Evolutionary conservation across 148 eudicot genomes (phyloP), one percentile per base, ranked within the genome.

Genomic region (Pharnaceum exiguum): DNA sequence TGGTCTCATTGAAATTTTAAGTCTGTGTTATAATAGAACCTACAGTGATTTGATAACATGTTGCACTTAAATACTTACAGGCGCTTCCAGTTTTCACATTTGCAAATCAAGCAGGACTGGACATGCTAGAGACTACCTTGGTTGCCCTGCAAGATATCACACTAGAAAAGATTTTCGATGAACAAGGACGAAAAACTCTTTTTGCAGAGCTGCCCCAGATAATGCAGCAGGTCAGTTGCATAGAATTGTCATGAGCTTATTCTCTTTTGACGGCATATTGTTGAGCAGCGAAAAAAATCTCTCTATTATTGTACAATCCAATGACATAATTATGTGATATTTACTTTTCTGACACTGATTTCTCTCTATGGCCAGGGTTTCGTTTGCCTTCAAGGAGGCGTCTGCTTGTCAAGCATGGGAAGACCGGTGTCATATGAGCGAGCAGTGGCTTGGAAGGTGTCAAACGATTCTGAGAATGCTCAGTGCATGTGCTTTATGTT

Each of bases 391-490:
- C 84, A 71, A 74, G 82, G 86, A 27, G 95, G 95, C 13, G 72
- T 86, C 5, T 82, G 89, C 71, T 47, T 78, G 77, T 85, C 93
- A n/a, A 80, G 84, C 66, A 86, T 82, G 95, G 86, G 89, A 27
- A 65, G 95, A 51, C 75, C 82, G 1, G 71, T 82, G 10, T 80
- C 95, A 0, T 86, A 80, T 7, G 95, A 86, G 32, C 72, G 83
- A 55, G 95, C 86, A 21, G 82, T 86, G 5, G 95, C 95, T 18
- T 86, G 95, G 95, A 86, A 86, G 65, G 95, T 86, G 59, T 74
- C 74, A 63, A 75, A 83, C 17, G 86, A 86, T 32, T 77, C 75
- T 8, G 76, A 83, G 36, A 70, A 75, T 24, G 78, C 79, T 46
- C 89, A 86, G 62, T 86, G 84, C 71, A 69, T 83, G 53, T 83